These are phyloP conservation scores for Tulasnella sp. DNA, from an alignment of 768 basidiomycete species.

Conservation along the genomic window DNA sequence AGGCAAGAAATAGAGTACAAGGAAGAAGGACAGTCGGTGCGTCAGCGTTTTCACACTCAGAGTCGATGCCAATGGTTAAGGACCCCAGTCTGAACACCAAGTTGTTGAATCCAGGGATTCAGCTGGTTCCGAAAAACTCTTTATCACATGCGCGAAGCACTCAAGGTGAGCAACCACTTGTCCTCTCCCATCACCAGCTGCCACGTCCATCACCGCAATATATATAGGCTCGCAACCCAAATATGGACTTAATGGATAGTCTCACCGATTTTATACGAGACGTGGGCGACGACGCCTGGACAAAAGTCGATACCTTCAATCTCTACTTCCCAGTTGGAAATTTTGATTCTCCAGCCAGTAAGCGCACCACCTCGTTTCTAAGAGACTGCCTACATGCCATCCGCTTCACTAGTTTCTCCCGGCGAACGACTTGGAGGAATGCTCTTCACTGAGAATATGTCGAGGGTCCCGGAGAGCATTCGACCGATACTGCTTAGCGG, in stretches of 20 bases:
- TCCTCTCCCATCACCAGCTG: not conserved
- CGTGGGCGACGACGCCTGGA: constrained; percentile 16
- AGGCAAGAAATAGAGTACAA: not conserved
- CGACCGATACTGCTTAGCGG: constrained; percentile 1
- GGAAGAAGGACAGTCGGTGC: constrained; percentile 29
- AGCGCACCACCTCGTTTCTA: not conserved
- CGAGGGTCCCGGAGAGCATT: not conserved
- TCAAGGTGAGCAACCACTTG: not conserved
- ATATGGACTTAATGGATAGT: not conserved
- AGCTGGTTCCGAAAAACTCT: not conserved
- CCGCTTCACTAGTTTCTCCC: not conserved
- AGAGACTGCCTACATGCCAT: not conserved
- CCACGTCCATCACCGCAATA: not conserved
- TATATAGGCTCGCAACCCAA: not conserved
- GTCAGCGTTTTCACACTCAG: not conserved
- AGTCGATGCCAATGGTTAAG: not conserved
- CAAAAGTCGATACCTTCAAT: not conserved
- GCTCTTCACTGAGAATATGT: not conserved
- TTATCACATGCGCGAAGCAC: not conserved
- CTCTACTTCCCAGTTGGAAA: constrained; percentile 9
- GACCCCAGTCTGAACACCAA: not conserved
- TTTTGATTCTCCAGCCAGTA: not conserved
- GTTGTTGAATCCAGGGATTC: not conserved
- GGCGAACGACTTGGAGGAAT: not conserved
- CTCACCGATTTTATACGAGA: not conserved